A percentile compares a stretch with the other conserved stretches of the same genome.
phyloP scores from a whole-genome alignment of 2,329 filamentous ascomycete species.

The Pseudopyricularia cyperi region DNA sequence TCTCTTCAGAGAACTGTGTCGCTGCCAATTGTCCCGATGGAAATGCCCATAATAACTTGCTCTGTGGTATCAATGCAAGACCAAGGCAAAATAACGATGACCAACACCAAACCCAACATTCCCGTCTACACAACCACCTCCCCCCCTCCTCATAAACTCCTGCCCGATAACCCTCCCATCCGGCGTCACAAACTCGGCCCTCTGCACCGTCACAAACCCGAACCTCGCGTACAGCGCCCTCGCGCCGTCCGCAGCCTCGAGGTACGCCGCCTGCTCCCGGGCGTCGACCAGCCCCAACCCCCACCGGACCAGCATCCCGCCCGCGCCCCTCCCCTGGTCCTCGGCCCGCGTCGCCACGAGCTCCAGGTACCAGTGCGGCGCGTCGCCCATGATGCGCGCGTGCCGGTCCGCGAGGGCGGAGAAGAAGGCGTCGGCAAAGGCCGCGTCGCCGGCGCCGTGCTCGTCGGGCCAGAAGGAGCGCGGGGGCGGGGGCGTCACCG shows the following conservation, averaged over 20 bases:
- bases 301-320: conserved; percentile 29
- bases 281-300: conserved; percentile 31
- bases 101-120: not conserved
- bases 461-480: conserved; percentile 24
- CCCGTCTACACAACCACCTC: too few species aligned
- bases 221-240: not conserved
- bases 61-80: too few species aligned
- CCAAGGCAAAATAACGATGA: not conserved
- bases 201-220: not conserved
- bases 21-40: too few species aligned
- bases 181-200: not conserved
- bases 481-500: conserved; percentile 9
- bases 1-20: too few species aligned
- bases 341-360: conserved; percentile 27
- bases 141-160: not conserved
- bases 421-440: conserved; percentile 26
- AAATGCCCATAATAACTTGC: too few species aligned
- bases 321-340: conserved; percentile 32
- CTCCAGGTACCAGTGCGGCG: conserved; percentile 36
- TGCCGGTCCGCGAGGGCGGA: conserved; percentile 20
- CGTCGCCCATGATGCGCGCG: conserved; percentile 21
- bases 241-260: not conserved
- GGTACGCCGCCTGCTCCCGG: conserved; percentile 16
- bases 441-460: conserved; percentile 19
- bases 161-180: not conserved